Base-by-base conservation (phyloP, 1,284 basidiomycete genomes). In the Ustilago tritici region DNA sequence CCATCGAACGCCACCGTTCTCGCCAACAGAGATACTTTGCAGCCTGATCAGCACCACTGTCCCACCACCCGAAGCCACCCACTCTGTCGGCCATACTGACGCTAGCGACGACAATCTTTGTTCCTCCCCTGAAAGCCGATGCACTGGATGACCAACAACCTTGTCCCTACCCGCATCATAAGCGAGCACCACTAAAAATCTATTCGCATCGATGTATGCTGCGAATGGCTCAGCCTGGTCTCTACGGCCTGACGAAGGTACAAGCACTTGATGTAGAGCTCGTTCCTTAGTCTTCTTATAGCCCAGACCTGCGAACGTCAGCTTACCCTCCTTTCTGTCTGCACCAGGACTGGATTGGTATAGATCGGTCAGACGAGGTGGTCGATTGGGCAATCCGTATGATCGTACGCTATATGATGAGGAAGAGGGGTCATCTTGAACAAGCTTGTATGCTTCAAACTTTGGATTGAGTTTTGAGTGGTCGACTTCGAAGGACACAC, bases 391-490 rank as follows among this genome's bases (percentile, higher is more conserved):
- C 19, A 75, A 41, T 0, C 46, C 57, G 34, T 66, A 70, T 8
- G 70, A 56, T 31, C 17, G 56, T 14, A 38, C 4, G 11, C 36
- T 14, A 9, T 34, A 57, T 4, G 7, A 9, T 19, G 61, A 57
- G 1, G 60, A 32, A 1, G 60, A n/a, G 2, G 59, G 17, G 2
- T 55, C 61, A 43, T 80, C 69, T 23, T 74, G 67, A 7, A 78
- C 47, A 23, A 81, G 79, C 41, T 66, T 70, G 40, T 81, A 81
- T 3, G 76, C 71, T 52, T 81, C 73, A 49, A 81, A 81, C n/a
- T 14, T 19, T 0, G 77, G 64, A 32, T 59, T 60, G 17, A 78
- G 71, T 55, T 67, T 66, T n/a, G 49, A 9, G 7, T 55, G 64
- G n/a, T 72, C 57, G 41, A 76, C 49, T 4, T 28, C 3, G 54